These are phyloP conservation scores for Jacaranda mimosifolia DNA, from an alignment of 257 asterid genomes.

Conservation along the genomic window DNA sequence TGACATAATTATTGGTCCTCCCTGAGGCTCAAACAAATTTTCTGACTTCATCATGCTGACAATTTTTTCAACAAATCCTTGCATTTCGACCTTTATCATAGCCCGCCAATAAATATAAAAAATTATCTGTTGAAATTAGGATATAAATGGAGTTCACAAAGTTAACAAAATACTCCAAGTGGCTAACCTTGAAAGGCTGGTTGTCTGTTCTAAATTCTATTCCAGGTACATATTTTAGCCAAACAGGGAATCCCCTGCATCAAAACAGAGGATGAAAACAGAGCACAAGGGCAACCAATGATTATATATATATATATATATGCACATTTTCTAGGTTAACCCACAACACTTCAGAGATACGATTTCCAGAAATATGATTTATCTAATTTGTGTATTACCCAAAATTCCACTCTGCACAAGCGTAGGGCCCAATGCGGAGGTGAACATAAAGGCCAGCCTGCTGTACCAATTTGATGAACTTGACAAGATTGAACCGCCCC, in stretches of 20 bases:
- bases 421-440: conserved; percentile 79
- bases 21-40: conserved; percentile 72
- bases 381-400: too few relatives aligned
- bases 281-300: too few relatives aligned
- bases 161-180: not conserved
- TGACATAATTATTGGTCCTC: conserved; percentile 79
- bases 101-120: conserved; percentile 25
- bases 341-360: too few relatives aligned
- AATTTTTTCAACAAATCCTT: conserved; percentile 66
- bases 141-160: not conserved
- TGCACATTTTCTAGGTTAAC: too few relatives aligned
- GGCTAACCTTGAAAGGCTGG: conserved; percentile 71
- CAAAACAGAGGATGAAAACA: conserved; percentile 52
- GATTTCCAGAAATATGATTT: too few relatives aligned
- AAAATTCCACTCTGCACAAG: conserved; percentile 86
- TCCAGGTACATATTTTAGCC: conserved; percentile 86
- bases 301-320: too few relatives aligned
- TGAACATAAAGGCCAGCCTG: conserved; percentile 84
- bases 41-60: conserved; percentile 72
- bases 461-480: conserved; percentile 67
- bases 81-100: conserved; percentile 64
- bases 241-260: conserved; percentile 85
- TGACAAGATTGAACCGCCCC: conserved; percentile 72
- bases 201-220: conserved; percentile 76
- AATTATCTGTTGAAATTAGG: conserved; percentile 26